These are phyloP conservation scores for Colletotrichum limetticola DNA, from an alignment of 2,329 filamentous ascomycete genomes.

Conservation along the genomic window DNA sequence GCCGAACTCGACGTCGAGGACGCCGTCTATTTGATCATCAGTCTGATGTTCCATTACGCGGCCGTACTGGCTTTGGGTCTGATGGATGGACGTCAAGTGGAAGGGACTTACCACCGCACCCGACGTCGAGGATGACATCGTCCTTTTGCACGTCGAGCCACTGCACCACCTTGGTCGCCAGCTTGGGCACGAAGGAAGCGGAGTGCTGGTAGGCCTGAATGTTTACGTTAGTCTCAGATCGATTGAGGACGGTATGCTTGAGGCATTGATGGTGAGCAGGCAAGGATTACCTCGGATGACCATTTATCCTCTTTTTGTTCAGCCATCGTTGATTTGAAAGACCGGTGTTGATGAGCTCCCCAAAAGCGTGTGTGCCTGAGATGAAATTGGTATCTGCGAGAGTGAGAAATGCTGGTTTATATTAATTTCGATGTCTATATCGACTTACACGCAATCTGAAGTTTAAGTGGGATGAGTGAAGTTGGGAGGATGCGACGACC, in stretches of 20 bases:
- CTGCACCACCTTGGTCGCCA: slow-evolving; percentile 66
- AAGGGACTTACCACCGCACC: slow-evolving; percentile 65
- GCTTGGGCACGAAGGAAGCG: slow-evolving; percentile 72
- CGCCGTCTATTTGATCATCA: slow-evolving; percentile 57
- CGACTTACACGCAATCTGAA: slow-evolving; percentile 21
- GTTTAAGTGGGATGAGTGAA: slow-evolving; percentile 33
- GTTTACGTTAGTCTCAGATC: neutral
- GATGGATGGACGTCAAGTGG: too few relatives aligned
- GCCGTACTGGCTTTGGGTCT: too few relatives aligned
- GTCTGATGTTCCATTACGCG: too few relatives aligned
- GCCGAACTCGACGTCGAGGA: slow-evolving; percentile 66
- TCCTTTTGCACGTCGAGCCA: slow-evolving; percentile 69
- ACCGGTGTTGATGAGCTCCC: neutral
- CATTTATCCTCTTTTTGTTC: slow-evolving; percentile 48
- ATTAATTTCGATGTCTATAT: neutral
- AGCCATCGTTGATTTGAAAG: slow-evolving; percentile 34
- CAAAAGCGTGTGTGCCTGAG: neutral
- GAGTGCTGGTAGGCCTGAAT: slow-evolving; percentile 67
- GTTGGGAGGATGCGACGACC: neutral
- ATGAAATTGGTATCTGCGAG: neutral
- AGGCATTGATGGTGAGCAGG: too few relatives aligned
- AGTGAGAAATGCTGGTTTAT: neutral
- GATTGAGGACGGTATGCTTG: too few relatives aligned
- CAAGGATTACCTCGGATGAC: slow-evolving; percentile 49
- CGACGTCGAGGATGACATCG: slow-evolving; percentile 70